A percentile compares a stretch with the other conserved stretches of the same genome.
Conservation (phyloP, 2,329 filamentous ascomycete species). For the Paracamarosporium sp. region DNA sequence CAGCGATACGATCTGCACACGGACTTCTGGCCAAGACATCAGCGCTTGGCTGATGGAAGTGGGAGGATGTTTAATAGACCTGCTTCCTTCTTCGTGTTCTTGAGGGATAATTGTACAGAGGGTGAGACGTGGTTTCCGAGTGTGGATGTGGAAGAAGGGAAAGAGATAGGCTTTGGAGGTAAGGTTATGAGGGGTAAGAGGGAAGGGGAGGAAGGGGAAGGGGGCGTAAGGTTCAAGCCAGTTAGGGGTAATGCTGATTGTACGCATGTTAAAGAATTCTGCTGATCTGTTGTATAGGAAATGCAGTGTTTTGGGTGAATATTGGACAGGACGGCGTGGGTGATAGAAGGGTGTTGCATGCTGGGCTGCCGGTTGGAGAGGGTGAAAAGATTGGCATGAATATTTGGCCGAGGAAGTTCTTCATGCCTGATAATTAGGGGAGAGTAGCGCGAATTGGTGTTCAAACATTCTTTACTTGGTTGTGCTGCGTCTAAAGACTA, state of each 20-base stretch:
- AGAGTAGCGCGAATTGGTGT: no score
- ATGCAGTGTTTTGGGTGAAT: constrained; percentile 68
- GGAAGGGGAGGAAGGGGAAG: constrained; percentile 34
- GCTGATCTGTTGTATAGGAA: no score
- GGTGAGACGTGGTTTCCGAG: constrained; percentile 32
- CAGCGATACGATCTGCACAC: constrained; percentile 36
- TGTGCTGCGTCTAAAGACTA: no score
- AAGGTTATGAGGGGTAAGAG: constrained; percentile 24
- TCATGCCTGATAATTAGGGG: no score
- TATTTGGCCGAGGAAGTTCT: constrained; percentile 57
- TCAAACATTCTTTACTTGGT: no score
- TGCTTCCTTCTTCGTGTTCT: constrained; percentile 32
- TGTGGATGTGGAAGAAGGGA: constrained; percentile 17
- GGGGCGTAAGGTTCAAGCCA: constrained; percentile 63
- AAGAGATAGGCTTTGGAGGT: constrained; percentile 16
- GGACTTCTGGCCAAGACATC: constrained; percentile 32
- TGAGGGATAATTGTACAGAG: constrained; percentile 29
- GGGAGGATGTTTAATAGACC: constrained; percentile 27
- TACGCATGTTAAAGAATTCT: no score
- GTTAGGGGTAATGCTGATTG: no score
- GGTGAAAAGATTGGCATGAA: constrained; percentile 67
- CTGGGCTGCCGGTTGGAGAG: constrained; percentile 60
- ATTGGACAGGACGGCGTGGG: constrained; percentile 53
- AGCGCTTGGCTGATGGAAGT: constrained; percentile 21
- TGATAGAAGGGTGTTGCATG: constrained; percentile 57